phyloP scores from a whole-genome alignment of 805 yeast species.

The Komagataella pseudopastoris region DNA sequence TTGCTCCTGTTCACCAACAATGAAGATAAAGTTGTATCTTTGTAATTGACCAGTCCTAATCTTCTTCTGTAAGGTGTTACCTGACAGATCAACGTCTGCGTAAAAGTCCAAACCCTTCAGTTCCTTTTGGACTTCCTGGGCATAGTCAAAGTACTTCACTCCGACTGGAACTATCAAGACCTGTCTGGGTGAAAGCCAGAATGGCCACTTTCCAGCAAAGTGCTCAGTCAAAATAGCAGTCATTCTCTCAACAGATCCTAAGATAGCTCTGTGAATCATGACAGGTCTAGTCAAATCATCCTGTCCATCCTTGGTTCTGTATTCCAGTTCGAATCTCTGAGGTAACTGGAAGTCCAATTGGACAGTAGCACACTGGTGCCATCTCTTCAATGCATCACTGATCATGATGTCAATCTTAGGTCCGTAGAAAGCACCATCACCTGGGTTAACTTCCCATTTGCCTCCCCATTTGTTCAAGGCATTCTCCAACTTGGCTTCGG shows the following conservation, averaged over 20 bases:
- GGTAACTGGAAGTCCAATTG: slow-evolving; percentile 99
- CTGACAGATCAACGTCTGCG: slow-evolving; percentile 86
- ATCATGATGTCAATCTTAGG: slow-evolving; percentile 95
- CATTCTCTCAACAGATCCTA: slow-evolving; percentile 98
- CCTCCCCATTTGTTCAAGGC: slow-evolving; percentile 82
- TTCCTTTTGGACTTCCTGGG: slow-evolving; percentile 60
- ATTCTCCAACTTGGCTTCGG: slow-evolving; percentile 72
- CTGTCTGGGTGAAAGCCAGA: slow-evolving; percentile 99
- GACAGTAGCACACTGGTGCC: slow-evolving; percentile 98
- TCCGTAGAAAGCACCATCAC: slow-evolving; percentile 95
- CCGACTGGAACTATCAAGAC: slow-evolving; percentile 94
- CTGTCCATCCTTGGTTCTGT: slow-evolving; percentile 54
- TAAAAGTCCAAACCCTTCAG: slow-evolving; percentile 67
- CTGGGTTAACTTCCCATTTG: slow-evolving; percentile 88
- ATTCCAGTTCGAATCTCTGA: slow-evolving; percentile 80
- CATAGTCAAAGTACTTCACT: slow-evolving; percentile 83
- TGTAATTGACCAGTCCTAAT: slow-evolving; percentile 91
- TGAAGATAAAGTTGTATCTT: slow-evolving; percentile 90
- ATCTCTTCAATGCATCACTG: slow-evolving; percentile 86
- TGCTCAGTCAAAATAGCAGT: slow-evolving; percentile 97
- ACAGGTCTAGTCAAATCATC: slow-evolving; percentile 75
- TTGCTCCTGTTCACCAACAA: slow-evolving; percentile 94
- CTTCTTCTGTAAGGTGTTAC: slow-evolving; percentile 97
- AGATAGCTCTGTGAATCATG: slow-evolving; percentile 97
- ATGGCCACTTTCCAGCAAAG: slow-evolving; percentile 99